Conservation (phyloP, 2,329 filamentous ascomycete species). For the Exserohilum rostratum region DNA sequence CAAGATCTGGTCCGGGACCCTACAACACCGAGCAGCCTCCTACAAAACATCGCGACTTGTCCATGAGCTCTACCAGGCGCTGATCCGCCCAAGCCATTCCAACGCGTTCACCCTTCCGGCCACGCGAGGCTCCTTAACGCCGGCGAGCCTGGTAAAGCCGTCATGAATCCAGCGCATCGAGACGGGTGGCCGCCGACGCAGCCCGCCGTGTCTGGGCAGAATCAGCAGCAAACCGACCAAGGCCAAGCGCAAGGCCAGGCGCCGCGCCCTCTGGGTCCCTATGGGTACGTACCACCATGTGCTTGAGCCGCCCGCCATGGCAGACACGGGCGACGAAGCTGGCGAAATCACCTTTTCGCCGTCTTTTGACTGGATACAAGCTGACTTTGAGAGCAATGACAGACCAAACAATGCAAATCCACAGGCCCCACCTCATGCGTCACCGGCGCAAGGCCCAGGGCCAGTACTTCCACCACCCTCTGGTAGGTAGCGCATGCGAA, state of each 20-base stretch:
- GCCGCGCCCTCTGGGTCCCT: slow-evolving; percentile 43
- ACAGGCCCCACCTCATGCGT: slow-evolving; percentile 43
- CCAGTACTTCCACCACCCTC: slow-evolving; percentile 50
- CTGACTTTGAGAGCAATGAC: slow-evolving; percentile 25
- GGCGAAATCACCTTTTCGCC: slow-evolving; percentile 15
- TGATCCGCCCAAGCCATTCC: slow-evolving; percentile 13
- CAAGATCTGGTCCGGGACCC: slow-evolving; percentile 20
- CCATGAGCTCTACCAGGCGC: slow-evolving; percentile 26
- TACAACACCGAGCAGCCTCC: slow-evolving; percentile 18
- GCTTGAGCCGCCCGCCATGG: slow-evolving; percentile 6
- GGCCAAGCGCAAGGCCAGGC: slow-evolving; percentile 41
- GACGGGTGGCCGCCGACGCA: slow-evolving; percentile 54
- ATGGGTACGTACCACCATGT: slow-evolving; percentile 39
- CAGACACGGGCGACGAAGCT: slow-evolving; percentile 26
- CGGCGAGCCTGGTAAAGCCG: slow-evolving; percentile 40
- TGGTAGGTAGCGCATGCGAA: slow-evolving; percentile 36
- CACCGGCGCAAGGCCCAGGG: slow-evolving; percentile 44
- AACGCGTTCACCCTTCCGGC: slow-evolving; percentile 22
- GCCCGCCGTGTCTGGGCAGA: slow-evolving; percentile 55
- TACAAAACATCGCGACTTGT: slow-evolving; percentile 17
- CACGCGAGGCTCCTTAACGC: slow-evolving; percentile 31
- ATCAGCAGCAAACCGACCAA: slow-evolving; percentile 47
- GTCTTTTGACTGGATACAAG: slow-evolving; percentile 16
- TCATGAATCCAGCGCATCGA: slow-evolving; percentile 51
- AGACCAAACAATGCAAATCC: slow-evolving; percentile 42